phyloP scores from a whole-genome alignment of 2,329 filamentous ascomycete species.

The Lachnellula willkommii region DNA sequence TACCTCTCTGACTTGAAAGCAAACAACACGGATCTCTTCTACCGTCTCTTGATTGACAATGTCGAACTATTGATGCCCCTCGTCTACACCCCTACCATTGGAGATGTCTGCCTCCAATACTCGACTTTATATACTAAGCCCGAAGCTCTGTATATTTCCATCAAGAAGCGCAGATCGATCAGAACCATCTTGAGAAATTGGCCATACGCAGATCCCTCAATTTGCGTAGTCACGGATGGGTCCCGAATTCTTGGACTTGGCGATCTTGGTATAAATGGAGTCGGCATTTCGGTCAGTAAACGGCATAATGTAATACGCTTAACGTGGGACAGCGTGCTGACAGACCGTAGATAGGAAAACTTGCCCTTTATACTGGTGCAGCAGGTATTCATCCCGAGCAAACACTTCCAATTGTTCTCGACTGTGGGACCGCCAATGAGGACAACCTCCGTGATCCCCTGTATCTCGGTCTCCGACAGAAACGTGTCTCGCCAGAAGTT shows the following conservation, averaged over 20 bases:
- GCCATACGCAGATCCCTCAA: slow-evolving; percentile 84
- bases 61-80: slow-evolving; percentile 73
- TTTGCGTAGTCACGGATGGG: slow-evolving; percentile 94
- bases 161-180: slow-evolving; percentile 87
- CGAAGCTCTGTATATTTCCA: slow-evolving; percentile 94
- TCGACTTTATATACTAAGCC: slow-evolving; percentile 92
- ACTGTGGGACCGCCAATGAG: slow-evolving; percentile 63
- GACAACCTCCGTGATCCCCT: slow-evolving; percentile 62
- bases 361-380: slow-evolving; percentile 89
- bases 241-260: slow-evolving; percentile 89
- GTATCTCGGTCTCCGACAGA: slow-evolving; percentile 83
- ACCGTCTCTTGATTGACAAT: slow-evolving; percentile 73
- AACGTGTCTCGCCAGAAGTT: slow-evolving; percentile 70
- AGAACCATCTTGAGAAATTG: slow-evolving; percentile 86
- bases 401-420: slow-evolving; percentile 68
- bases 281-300: slow-evolving; percentile 79
- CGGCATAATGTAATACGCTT: background rate
- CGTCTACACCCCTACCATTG: slow-evolving; percentile 86
- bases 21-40: slow-evolving; percentile 76
- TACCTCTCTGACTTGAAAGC: slow-evolving; percentile 73
- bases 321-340: slow-evolving; percentile 2
- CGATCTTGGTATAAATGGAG: slow-evolving; percentile 93
- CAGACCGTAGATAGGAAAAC: slow-evolving; percentile 68
- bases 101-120: slow-evolving; percentile 94
- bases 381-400: slow-evolving; percentile 88